Evolutionary conservation across 495 filamentous ascomycete species (phyloP).

Genomic region (Neurospora sp.): DNA sequence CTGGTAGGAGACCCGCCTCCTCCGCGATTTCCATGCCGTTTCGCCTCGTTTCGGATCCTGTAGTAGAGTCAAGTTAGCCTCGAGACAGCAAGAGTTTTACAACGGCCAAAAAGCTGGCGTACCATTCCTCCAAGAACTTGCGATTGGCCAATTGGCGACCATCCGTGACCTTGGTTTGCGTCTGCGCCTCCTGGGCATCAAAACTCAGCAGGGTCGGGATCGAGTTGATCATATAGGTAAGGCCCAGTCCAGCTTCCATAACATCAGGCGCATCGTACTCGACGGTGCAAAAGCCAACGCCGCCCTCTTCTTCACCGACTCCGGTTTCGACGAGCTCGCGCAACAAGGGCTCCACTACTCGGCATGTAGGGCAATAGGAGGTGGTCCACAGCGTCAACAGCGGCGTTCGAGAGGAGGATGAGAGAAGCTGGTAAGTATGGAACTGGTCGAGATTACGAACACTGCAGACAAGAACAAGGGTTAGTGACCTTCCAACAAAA

Average conservation of each 20-base stretch:
- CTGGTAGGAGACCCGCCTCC: constrained; percentile 27
- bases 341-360: constrained; percentile 42
- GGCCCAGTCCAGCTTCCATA: constrained; percentile 39
- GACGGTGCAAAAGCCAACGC: constrained; percentile 50
- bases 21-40: constrained; percentile 37
- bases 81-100: background rate
- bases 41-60: constrained; percentile 49
- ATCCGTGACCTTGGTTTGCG: constrained; percentile 42
- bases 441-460: constrained; percentile 52
- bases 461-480: constrained; percentile 18
- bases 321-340: constrained; percentile 42
- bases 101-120: background rate
- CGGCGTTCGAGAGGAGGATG: constrained; percentile 45
- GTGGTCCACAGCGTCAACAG: constrained; percentile 63
- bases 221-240: constrained; percentile 50
- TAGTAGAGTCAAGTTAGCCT: background rate
- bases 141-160: constrained; percentile 43
- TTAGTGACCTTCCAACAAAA: background rate
- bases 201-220: constrained; percentile 62
- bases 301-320: constrained; percentile 49
- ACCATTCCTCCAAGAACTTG: constrained; percentile 42
- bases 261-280: constrained; percentile 53
- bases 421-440: constrained; percentile 47
- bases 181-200: constrained; percentile 47
- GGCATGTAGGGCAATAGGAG: constrained; percentile 53